Conservation (phyloP, 2,329 filamentous ascomycete genomes). For the Calonectria pseudoturangicola region DNA sequence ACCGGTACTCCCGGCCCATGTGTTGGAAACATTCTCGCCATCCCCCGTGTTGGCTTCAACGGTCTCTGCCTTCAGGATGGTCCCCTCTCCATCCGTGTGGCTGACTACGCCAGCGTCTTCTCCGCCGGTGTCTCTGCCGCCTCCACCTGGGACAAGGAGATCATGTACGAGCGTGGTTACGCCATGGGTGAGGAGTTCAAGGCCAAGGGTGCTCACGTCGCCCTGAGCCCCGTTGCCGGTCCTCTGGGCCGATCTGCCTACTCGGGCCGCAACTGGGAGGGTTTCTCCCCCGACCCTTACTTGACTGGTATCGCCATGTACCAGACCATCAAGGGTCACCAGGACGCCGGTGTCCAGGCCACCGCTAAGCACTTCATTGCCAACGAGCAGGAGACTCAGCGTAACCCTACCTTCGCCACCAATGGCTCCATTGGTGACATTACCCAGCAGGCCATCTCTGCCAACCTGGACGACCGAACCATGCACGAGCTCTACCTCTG, state of each 20-base stretch:
- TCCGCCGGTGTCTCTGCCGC: constrained; percentile 77
- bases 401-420: constrained; percentile 53
- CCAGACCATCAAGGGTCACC: constrained; percentile 58
- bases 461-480: constrained; percentile 75
- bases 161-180: constrained; percentile 78
- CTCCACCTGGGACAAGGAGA: constrained; percentile 79
- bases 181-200: constrained; percentile 76
- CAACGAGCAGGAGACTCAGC: constrained; percentile 61
- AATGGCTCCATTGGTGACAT: constrained; percentile 54
- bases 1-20: constrained; percentile 60
- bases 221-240: constrained; percentile 68
- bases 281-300: constrained; percentile 79
- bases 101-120: constrained; percentile 68
- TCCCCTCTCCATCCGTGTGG: constrained; percentile 55
- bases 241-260: constrained; percentile 66
- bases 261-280: constrained; percentile 80
- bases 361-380: constrained; percentile 63
- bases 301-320: constrained; percentile 74
- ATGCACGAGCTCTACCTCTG: constrained; percentile 71
- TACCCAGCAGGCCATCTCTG: constrained; percentile 56
- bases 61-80: constrained; percentile 65
- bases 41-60: constrained; percentile 63
- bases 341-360: constrained; percentile 62
- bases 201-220: constrained; percentile 83
- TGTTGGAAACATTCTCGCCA: constrained; percentile 61